These are phyloP conservation scores for Elsinoe perseae DNA, from an alignment of 2,329 filamentous ascomycete species.

Conservation along the genomic window DNA sequence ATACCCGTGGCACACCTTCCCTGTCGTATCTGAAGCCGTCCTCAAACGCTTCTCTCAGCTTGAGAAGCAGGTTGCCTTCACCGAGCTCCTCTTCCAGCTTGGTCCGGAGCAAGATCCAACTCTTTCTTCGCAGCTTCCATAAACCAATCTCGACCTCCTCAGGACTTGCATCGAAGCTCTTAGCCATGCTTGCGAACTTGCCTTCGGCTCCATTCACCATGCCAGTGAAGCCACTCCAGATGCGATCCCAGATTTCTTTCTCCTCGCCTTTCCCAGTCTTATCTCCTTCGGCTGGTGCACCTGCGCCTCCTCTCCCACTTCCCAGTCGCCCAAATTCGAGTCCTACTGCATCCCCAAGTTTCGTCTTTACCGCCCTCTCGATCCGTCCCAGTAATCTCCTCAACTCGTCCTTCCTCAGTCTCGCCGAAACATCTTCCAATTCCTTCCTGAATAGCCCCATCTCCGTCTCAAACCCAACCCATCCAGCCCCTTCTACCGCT, in stretches of 20 bases:
- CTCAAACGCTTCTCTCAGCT: constrained; percentile 96
- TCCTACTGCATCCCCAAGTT: constrained; percentile 78
- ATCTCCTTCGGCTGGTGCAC: constrained; percentile 69
- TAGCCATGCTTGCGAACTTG: constrained; percentile 78
- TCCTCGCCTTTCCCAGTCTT: constrained; percentile 57
- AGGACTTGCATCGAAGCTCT: constrained; percentile 84
- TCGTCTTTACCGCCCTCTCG: constrained; percentile 86
- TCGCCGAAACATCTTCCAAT: constrained; percentile 75
- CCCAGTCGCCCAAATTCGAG: constrained; percentile 95
- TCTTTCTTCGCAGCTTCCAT: constrained; percentile 88
- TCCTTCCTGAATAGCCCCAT: constrained; percentile 78
- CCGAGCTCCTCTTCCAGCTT: constrained; percentile 97
- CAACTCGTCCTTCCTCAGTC: constrained; percentile 92
- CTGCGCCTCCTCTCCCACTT: constrained; percentile 73
- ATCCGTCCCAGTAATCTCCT: constrained; percentile 80
- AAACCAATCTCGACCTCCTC: constrained; percentile 88
- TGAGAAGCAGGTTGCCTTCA: constrained; percentile 91
- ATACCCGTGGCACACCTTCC: constrained; percentile 86
- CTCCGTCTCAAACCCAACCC: constrained; percentile 82
- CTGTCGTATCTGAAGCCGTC: constrained; percentile 99
- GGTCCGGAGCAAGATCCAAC: constrained; percentile 80
- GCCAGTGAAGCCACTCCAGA: constrained; percentile 78
- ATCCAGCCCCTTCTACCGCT: constrained; percentile 68
- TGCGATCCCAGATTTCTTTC: constrained; percentile 88
- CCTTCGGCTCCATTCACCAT: constrained; percentile 79